Evolutionary conservation across 768 basidiomycete genomes (phyloP).

Genomic region (Phlebiopsis gigantea): DNA sequence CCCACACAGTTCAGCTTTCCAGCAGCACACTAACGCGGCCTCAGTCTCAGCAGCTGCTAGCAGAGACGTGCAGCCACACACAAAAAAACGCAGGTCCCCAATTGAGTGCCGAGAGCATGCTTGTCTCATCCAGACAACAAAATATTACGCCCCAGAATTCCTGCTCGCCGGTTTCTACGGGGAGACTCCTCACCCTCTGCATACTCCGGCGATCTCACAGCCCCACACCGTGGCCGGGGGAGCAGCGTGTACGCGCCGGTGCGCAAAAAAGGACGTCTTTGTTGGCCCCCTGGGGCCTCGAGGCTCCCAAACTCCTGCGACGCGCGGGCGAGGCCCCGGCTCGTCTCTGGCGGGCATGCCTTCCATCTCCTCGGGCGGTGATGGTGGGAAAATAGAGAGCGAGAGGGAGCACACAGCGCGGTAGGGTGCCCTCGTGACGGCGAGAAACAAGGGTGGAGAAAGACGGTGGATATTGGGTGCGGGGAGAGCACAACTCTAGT

Average conservation of each 20-base stretch:
- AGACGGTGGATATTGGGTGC: no score
- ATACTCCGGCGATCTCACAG: background rate
- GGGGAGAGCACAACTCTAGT: no score
- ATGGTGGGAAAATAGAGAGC: background rate
- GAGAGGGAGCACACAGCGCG: slow-evolving; percentile 43
- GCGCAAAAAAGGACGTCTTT: background rate
- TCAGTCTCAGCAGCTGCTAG: background rate
- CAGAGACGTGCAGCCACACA: no score
- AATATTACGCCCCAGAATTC: background rate
- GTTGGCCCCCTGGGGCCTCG: background rate
- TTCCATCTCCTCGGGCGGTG: background rate
- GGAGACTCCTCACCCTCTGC: background rate
- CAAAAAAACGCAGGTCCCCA: background rate
- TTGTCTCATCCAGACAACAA: background rate
- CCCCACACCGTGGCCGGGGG: no score
- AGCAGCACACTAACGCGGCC: background rate
- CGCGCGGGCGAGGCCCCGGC: background rate
- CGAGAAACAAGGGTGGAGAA: no score
- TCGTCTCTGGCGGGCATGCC: background rate
- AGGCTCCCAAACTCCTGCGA: background rate
- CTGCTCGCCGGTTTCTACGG: background rate
- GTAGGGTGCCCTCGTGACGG: slow-evolving; percentile 47
- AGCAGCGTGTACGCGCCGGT: no score
- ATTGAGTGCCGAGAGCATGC: background rate
- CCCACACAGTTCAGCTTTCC: background rate